These are phyloP conservation scores for Globisporangium paroecandrum DNA, from an alignment of 352 stramenopile genomes.

Conservation along the genomic window DNA sequence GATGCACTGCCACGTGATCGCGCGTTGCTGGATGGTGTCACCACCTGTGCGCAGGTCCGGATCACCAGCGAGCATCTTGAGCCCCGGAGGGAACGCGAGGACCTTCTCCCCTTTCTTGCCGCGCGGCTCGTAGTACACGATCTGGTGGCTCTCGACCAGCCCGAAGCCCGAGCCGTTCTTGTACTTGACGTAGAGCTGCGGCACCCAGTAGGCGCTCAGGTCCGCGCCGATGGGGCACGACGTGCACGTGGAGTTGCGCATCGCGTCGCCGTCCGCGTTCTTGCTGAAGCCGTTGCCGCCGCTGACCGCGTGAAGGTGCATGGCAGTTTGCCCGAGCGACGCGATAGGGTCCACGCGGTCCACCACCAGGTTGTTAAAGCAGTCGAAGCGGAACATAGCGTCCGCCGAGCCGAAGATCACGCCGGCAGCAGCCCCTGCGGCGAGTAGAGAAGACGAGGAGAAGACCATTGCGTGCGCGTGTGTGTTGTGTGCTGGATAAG, in stretches of 20 bases:
- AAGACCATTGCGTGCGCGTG: background rate
- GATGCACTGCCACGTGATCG: conserved; percentile 46
- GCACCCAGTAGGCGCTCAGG: conserved; percentile 51
- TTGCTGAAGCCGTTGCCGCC: conserved; percentile 51
- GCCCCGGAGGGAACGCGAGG: conserved; percentile 36
- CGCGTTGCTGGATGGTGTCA: conserved; percentile 36
- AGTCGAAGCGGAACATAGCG: conserved; percentile 49
- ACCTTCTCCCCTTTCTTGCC: conserved; percentile 31
- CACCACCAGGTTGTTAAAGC: conserved; percentile 54
- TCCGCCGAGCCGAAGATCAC: background rate
- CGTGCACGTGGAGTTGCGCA: conserved; percentile 43
- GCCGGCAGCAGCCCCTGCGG: background rate
- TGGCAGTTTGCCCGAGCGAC: conserved; percentile 19
- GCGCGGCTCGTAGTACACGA: conserved; percentile 48
- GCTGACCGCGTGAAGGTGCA: conserved; percentile 42
- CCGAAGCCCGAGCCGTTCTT: conserved; percentile 55
- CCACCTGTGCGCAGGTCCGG: conserved; percentile 28
- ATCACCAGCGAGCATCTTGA: conserved; percentile 51
- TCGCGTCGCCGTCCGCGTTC: conserved; percentile 30
- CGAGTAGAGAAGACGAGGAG: background rate
- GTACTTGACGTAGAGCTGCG: conserved; percentile 48
- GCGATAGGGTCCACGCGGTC: conserved; percentile 50
- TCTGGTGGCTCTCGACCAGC: conserved; percentile 48
- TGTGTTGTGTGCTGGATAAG: background rate
- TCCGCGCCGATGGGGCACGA: conserved; percentile 47